Evolutionary conservation across 148 eudicot species (phyloP).

Genomic region (Cornus kousa): DNA sequence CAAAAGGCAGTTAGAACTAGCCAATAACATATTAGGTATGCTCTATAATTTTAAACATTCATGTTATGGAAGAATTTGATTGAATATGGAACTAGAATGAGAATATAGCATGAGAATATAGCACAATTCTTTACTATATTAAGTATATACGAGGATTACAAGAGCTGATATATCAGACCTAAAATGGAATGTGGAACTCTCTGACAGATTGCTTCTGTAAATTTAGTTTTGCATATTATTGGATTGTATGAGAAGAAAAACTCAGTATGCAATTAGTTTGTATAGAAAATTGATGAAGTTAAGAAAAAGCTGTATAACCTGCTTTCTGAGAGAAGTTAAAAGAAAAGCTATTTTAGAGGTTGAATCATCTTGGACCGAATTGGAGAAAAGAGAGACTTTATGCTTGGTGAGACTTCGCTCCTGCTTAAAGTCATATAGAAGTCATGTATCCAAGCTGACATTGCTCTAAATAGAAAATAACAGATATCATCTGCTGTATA

Average conservation of each 20-base stretch:
- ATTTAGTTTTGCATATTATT: not conserved
- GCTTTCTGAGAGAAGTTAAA: not conserved
- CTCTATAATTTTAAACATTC: not conserved
- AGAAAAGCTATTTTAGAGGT: not conserved
- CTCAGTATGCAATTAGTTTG: not conserved
- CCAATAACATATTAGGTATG: constrained; percentile 7
- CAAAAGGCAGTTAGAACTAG: not conserved
- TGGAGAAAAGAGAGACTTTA: too few relatives aligned
- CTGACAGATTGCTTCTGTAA: not conserved
- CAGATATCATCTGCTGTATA: too few relatives aligned
- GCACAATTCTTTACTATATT: not conserved
- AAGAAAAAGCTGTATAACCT: not conserved
- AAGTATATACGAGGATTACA: not conserved
- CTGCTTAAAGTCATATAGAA: not conserved
- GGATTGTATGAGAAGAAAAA: not conserved
- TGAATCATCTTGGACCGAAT: not conserved
- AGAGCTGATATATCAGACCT: not conserved
- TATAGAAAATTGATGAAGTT: not conserved
- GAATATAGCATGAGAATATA: not conserved
- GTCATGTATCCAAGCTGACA: too few relatives aligned
- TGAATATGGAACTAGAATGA: not conserved
- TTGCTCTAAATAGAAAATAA: too few relatives aligned
- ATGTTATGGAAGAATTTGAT: not conserved
- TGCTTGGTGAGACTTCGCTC: too few relatives aligned
- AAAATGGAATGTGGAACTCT: not conserved